Evolutionary conservation across 208 protist species (phyloP), one percentile per base, ranked within the genome.

Genomic region (Leishmania tarentolae): DNA sequence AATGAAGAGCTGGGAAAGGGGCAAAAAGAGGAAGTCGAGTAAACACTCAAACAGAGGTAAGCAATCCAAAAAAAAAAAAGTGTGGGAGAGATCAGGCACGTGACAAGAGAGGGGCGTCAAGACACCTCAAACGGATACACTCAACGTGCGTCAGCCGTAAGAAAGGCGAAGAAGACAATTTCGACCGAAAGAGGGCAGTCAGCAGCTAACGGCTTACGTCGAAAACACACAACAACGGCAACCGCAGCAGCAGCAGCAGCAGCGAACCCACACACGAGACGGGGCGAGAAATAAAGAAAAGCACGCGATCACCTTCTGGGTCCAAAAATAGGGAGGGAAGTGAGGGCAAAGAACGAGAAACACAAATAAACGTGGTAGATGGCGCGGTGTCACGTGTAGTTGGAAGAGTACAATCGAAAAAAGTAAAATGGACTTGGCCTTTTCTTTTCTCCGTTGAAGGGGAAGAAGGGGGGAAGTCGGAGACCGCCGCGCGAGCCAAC

Each of bases 1-100:
- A 31, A 40, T 9, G 24, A 24, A 52, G 50, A 53, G 13, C 19
- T 24, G 13, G n/a, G 40, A 50, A 59, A 68, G 56, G 73, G 76
- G 59, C 68, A 70, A 81, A 56, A 61, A 85, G 9, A 81, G 46
- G 46, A 46, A 74, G 42, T n/a, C 35, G 21, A 21, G 44, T 2
- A 9, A 44, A 35, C 17, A 15, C 24, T n/a, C 42, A 15, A 11
- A 73, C n/a, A 56, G 46, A 56, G 46, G 44, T n/a, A 75, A 19
- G 37, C 35, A 56, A n/a, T 6, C 47, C 17, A 52, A 9, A 6
- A 8, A 40, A 15, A 50, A 3, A 61, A 61, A 66, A 31, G 47
- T 2, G 40, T 3, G 35, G 35, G 35, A 76, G 74, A 50, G 21
- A 77, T 66, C 37, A 17, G 13, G 13, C 31, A 61, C 35, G 57